Conservation (phyloP, 2,329 filamentous ascomycete genomes). For the Penicillium brasilianum region DNA sequence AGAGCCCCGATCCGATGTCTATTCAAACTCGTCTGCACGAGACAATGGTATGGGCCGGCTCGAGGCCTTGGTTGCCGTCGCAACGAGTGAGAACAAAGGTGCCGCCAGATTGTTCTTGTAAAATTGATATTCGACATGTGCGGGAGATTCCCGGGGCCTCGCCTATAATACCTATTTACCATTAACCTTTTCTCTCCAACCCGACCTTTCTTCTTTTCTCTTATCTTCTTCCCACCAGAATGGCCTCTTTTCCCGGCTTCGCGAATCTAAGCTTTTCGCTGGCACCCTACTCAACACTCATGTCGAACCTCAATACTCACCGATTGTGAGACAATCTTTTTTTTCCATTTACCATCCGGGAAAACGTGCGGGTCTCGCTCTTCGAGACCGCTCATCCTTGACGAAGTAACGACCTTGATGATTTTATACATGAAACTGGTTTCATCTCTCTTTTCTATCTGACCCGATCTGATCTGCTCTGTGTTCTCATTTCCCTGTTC, state of each 20-base stretch:
- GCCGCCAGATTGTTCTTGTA: constrained; percentile 41
- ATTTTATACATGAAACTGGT: constrained; percentile 40
- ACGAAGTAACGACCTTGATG: constrained; percentile 46
- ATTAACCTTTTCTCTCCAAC: too few species aligned
- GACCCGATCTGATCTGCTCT: constrained; percentile 6
- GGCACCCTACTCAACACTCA: neutral
- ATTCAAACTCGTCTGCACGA: constrained; percentile 34
- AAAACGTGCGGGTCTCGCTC: neutral
- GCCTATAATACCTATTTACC: neutral
- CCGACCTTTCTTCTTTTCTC: neutral
- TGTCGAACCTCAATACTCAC: neutral
- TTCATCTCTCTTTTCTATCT: constrained; percentile 18
- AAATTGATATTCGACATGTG: constrained; percentile 16
- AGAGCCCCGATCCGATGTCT: constrained; percentile 36
- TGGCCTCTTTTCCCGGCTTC: neutral
- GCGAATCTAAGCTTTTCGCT: neutral
- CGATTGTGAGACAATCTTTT: constrained; percentile 7
- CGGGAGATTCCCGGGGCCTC: neutral
- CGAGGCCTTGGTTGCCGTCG: constrained; percentile 57
- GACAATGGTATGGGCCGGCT: constrained; percentile 52
- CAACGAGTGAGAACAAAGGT: constrained; percentile 53
- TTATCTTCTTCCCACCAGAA: neutral
- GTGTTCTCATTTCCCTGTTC: constrained; percentile 15
- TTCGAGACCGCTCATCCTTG: constrained; percentile 23
- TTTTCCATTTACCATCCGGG: constrained; percentile 21